Evolutionary conservation across 352 stramenopile genomes (phyloP), one percentile per base, ranked within the genome.

Genomic region (Phytophthora quininea): DNA sequence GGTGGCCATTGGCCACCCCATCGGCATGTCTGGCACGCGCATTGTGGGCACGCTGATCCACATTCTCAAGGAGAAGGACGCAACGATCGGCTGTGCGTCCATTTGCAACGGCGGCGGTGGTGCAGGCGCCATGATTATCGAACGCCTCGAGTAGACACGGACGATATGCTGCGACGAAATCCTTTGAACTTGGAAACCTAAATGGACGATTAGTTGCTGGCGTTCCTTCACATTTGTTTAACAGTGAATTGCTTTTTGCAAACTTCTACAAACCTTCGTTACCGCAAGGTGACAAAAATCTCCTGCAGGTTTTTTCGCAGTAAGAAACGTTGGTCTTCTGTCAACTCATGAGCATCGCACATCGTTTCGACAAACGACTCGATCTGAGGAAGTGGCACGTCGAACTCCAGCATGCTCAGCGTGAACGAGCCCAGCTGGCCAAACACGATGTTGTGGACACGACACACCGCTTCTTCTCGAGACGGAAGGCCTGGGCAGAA

Each of bases 81-180:
- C 87, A 15, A 98, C 86, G n/a, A 92, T 99, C 48, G 97, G 97
- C 43, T 97, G 88, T 74, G 97, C 97, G 29, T 97, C 91, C 46
- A 99, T 99, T 64, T 99, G 97, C 77, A 99, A 99, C 79, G 98
- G 98, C 33, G 98, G 98, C 33, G 98, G 98, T 46, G 97, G 97
- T 7, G 97, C 97, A 27, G 97, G 93, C 46, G 97, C 97, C 4
- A 96, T 99, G 70, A 77, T 99, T 46, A 91, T 99, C 58, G 97
- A 99, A 74, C 84, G 84, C 43, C 71, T 93, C 58, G 84, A 82
- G 68, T 92, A 90, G 50, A 55, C 58, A 54, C 37, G 58, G 51
- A 27, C 30, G 27, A 35, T 42, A 58, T 24, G 31, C 32, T 51
- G 56, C 27, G 52, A 51, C 31, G 29, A 51, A 45, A 50, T 33